A percentile compares a stretch with the other conserved stretches of the same genome.
Evolutionary conservation across 2,329 filamentous ascomycete species (phyloP).

Genomic region (Volutella citrinella): DNA sequence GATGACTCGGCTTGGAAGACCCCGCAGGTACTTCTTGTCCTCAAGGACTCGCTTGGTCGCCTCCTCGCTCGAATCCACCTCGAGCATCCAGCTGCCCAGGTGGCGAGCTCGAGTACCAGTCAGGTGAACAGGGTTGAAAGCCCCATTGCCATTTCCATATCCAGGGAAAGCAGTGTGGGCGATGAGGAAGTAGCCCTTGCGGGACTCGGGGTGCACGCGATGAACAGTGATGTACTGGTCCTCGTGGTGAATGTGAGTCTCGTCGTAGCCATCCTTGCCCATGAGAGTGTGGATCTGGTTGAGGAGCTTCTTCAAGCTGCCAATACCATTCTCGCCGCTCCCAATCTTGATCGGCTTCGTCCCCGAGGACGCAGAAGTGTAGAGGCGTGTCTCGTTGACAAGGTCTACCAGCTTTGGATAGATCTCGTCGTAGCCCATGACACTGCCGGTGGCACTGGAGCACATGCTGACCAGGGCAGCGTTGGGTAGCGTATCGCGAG

Average conservation of each 20-base stretch:
- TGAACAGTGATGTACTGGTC: constrained; percentile 96
- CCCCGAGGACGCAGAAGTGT: constrained; percentile 73
- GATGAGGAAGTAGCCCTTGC: constrained; percentile 93
- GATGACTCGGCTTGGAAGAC: constrained; percentile 79
- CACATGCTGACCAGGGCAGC: constrained; percentile 96
- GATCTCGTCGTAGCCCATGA: constrained; percentile 97
- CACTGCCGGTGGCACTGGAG: constrained; percentile 87
- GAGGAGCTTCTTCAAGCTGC: constrained; percentile 83
- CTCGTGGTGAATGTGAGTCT: constrained; percentile 96
- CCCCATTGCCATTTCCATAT: constrained; percentile 79
- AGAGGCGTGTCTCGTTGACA: constrained; percentile 82
- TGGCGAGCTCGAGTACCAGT: constrained; percentile 81
- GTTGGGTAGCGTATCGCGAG: constrained; percentile 89
- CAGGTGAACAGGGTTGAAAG: constrained; percentile 75
- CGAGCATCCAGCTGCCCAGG: constrained; percentile 87
- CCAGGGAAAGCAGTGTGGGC: constrained; percentile 95
- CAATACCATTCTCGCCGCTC: constrained; percentile 78
- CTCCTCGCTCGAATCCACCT: constrained; percentile 76
- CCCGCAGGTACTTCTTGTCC: constrained; percentile 71
- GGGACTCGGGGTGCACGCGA: constrained; percentile 84
- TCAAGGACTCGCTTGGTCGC: constrained; percentile 60
- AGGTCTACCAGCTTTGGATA: constrained; percentile 93
- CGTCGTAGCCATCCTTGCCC: constrained; percentile 91
- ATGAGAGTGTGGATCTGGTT: constrained; percentile 95
- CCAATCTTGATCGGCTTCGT: constrained; percentile 58